Evolutionary conservation across 2,329 filamentous ascomycete genomes (phyloP), one percentile per base, ranked within the genome.

Genomic region (Colletotrichum endophyticum): DNA sequence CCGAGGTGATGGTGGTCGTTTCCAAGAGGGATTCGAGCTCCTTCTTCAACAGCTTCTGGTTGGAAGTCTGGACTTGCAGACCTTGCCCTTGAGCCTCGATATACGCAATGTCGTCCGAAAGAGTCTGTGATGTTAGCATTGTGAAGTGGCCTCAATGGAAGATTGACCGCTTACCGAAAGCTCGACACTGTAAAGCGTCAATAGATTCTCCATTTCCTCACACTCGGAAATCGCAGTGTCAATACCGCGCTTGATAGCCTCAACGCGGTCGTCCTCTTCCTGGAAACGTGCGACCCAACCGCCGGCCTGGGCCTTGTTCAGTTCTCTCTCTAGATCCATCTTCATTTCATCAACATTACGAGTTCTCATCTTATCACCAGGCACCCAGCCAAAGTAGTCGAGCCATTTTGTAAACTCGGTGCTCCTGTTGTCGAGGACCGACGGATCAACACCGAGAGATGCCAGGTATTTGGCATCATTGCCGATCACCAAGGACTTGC

Each of bases 51-150:
- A 98, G 90, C 84, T 98, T 98, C 84, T 99, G 97, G 81, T 99
- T 99, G 56, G 97, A 95, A 25, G 96, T 96, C 85, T 99, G 97
- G 8, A 99, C 96, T 82, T 99, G 97, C 63, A 99, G 88, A 88
- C 97, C 97, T 86, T 99, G 96, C 8, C 95, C 96, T 85, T 99
- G 97, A 3, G 97, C 96, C 86, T 99, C 97, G 79, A 99, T 99
- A 83, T 98, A 99, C 5, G 96, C 94, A 80, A 99, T 98, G 81
- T 99, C 97, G 66, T 99, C 96, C 73, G 96, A 96, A 34, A 99
- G 89, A 66, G 96, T 99, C 94, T 98, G 32, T 19, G 6, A n/a
- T 12, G 75, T 85, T 76, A 85, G 82, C 2, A 13, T 30, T 36
- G 8, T 13, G 19, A 32, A n/a, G 8, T 44, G 44, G 5, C 4